Conservation (phyloP, 306 rosid genomes). For the Prunus kanzakura region DNA sequence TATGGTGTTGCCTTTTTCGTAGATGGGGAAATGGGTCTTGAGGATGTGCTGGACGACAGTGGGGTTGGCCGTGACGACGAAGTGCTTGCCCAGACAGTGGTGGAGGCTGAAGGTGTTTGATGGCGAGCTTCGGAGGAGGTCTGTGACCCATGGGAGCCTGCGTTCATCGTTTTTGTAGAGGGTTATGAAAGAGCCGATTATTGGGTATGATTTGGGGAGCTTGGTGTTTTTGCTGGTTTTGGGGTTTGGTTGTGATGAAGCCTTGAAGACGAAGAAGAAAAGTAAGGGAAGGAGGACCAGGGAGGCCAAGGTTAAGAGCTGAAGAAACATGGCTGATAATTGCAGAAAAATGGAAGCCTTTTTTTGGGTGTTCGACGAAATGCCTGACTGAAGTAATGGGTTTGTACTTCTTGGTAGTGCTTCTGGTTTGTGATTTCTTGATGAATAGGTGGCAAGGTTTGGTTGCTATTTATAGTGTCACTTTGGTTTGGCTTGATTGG, state of each 20-base stretch:
- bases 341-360: not conserved
- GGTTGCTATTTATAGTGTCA: no score
- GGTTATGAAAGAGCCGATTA: slow-evolving; percentile 46
- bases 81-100: slow-evolving; percentile 20
- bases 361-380: not conserved
- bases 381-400: not conserved
- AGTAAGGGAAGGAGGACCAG: slow-evolving; percentile 21
- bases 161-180: slow-evolving; percentile 32
- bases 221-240: not conserved
- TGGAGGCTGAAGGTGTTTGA: slow-evolving; percentile 44
- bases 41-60: slow-evolving; percentile 64
- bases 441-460: no score
- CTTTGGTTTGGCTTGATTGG: no score
- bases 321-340: not conserved
- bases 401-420: not conserved
- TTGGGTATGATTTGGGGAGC: slow-evolving; percentile 56
- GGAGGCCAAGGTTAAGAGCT: slow-evolving; percentile 7
- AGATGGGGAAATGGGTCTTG: slow-evolving; percentile 50
- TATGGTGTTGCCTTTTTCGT: slow-evolving; percentile 39
- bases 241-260: not conserved
- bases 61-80: slow-evolving; percentile 56
- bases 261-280: not conserved
- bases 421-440: no score
- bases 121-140: slow-evolving; percentile 44
- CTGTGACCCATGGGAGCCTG: slow-evolving; percentile 54